phyloP scores from a whole-genome alignment of 495 filamentous ascomycete genomes.

The Umbilicaria muhlenbergii region DNA sequence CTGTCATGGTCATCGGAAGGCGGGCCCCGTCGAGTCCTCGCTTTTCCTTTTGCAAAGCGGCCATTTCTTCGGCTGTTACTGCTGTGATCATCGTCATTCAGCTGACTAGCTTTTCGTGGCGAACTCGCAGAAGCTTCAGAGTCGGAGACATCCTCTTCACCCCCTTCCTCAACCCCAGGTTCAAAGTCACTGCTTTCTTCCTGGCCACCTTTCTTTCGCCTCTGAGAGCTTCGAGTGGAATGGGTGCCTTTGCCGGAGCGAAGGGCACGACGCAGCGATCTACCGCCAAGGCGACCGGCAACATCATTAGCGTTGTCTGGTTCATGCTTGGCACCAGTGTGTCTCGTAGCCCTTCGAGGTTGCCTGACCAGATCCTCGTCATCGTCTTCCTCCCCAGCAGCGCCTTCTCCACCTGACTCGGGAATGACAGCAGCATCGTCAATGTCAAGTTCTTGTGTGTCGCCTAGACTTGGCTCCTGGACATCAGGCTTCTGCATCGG shows the following conservation, averaged over 20 bases:
- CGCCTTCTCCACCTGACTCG: constrained; percentile 32
- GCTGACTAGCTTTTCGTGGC: constrained; percentile 27
- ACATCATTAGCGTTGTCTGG: constrained; percentile 19
- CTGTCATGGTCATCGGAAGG: constrained; percentile 29
- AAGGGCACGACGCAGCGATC: constrained; percentile 30
- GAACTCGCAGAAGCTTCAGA: constrained; percentile 29
- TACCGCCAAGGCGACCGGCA: constrained; percentile 19
- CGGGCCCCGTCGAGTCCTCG: constrained; percentile 35
- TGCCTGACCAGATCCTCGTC: constrained; percentile 45
- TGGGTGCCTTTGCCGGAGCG: constrained; percentile 28
- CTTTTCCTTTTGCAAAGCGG: constrained; percentile 31
- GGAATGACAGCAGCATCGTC: constrained; percentile 33
- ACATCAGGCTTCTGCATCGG: neutral
- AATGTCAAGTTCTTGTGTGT: constrained; percentile 26
- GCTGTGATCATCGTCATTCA: constrained; percentile 33
- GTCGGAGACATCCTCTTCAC: constrained; percentile 40
- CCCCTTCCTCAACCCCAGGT: constrained; percentile 53
- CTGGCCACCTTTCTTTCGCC: constrained; percentile 23
- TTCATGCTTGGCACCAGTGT: constrained; percentile 24
- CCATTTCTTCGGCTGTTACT: constrained; percentile 31
- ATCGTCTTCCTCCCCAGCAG: constrained; percentile 40
- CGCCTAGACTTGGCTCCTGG: constrained; percentile 10
- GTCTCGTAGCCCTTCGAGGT: constrained; percentile 29
- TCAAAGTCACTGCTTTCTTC: constrained; percentile 84
- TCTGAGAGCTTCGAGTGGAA: constrained; percentile 28